Evolutionary conservation across 192 early-diverging fungal genomes (phyloP).

Genomic region (Coemansia sp.): DNA sequence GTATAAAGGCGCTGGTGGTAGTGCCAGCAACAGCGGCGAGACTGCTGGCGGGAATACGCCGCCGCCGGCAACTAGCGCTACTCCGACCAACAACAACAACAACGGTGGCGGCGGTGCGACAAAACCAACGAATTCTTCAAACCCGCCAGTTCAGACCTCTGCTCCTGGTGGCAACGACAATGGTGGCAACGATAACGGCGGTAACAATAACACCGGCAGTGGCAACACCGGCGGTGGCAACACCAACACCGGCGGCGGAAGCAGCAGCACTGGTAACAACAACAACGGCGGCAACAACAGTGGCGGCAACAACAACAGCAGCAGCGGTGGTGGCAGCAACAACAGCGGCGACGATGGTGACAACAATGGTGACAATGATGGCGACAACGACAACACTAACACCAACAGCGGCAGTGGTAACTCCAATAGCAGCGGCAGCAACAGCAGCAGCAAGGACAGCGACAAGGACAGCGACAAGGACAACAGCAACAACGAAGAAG

Average conservation of each 20-base stretch:
- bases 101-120: background rate
- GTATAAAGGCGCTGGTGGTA: conserved; percentile 22
- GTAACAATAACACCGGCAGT: background rate
- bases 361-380: background rate
- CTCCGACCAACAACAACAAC: background rate
- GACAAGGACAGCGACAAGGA: background rate
- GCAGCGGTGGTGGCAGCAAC: background rate
- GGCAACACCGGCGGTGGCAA: too few relatives aligned
- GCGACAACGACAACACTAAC: background rate
- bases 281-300: too few relatives aligned
- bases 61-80: background rate
- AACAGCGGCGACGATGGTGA: background rate
- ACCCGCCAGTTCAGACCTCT: background rate
- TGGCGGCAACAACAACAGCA: background rate
- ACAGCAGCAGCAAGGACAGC: background rate
- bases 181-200: background rate
- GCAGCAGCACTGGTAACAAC: too few relatives aligned
- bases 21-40: conserved; percentile 18
- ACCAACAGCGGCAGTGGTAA: background rate
- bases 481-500: background rate
- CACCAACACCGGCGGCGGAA: too few relatives aligned
- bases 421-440: background rate
- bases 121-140: background rate
- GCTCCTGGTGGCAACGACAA: background rate
- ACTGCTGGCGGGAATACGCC: background rate